Conservation (phyloP, 257 asterid genomes). For the Gardenia jasminoides region DNA sequence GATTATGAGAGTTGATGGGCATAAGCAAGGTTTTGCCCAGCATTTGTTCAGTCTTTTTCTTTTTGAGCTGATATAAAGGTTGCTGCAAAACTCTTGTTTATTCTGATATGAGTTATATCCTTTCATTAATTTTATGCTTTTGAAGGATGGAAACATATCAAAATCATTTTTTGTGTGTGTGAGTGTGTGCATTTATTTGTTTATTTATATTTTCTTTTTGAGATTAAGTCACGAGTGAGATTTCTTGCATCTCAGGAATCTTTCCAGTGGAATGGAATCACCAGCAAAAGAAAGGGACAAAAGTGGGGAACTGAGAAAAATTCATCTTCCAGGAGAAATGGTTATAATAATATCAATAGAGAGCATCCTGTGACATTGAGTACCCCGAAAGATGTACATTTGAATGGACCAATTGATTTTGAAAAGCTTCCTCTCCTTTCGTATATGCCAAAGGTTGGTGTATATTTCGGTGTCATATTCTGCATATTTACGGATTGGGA, state of each 20-base stretch:
- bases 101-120: neutral
- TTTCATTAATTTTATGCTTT: neutral
- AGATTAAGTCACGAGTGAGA: neutral
- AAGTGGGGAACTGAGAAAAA: constrained; percentile 76
- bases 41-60: neutral
- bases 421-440: constrained; percentile 72
- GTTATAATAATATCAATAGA: constrained; percentile 31
- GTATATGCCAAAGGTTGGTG: constrained; percentile 61
- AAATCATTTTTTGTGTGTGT: neutral
- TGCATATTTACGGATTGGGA: neutral
- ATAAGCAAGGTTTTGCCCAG: neutral
- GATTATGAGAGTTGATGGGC: neutral
- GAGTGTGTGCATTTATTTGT: too few relatives aligned
- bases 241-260: constrained; percentile 43
- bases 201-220: too few relatives aligned
- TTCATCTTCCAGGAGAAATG: constrained; percentile 44
- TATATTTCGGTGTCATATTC: constrained; percentile 11
- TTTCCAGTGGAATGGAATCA: constrained; percentile 78
- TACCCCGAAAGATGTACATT: constrained; percentile 34
- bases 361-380: constrained; percentile 33
- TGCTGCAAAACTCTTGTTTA: neutral
- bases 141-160: neutral
- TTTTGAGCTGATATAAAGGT: neutral
- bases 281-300: constrained; percentile 91
- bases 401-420: constrained; percentile 44